A percentile compares a stretch with the other conserved stretches of the same genome.
Evolutionary conservation across 306 rosid genomes (phyloP).

Genomic region (Pterocarpus santalinus): DNA sequence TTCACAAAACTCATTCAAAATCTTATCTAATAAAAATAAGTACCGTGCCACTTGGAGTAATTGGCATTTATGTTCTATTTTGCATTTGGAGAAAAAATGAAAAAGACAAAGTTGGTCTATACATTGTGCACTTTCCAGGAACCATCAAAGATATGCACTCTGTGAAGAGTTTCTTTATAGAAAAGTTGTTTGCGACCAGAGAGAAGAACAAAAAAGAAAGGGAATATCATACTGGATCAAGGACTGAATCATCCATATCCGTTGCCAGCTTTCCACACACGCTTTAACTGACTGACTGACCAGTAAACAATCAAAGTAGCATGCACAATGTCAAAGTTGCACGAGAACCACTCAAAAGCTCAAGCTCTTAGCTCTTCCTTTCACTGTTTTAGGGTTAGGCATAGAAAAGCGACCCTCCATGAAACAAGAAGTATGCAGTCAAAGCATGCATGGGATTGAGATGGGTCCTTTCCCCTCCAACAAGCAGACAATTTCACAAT

Average conservation of each 20-base stretch:
- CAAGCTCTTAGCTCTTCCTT: neutral
- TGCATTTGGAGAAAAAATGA: neutral
- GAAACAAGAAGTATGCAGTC: neutral
- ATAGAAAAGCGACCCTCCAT: slow-evolving; percentile 33
- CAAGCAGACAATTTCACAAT: slow-evolving; percentile 28
- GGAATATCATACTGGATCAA: neutral
- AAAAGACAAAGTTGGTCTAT: neutral
- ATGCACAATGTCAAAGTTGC: slow-evolving; percentile 43
- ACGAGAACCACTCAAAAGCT: slow-evolving; percentile 41
- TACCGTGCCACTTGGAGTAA: too few relatives aligned
- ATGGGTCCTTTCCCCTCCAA: slow-evolving; percentile 4
- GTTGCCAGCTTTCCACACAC: slow-evolving; percentile 5
- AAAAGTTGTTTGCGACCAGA: neutral
- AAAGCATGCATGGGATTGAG: slow-evolving; percentile 45
- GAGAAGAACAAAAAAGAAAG: neutral
- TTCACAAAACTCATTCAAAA: too few relatives aligned
- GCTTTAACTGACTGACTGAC: slow-evolving; percentile 26
- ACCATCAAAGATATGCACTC: neutral
- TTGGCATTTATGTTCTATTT: too few relatives aligned
- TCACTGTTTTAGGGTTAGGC: slow-evolving; percentile 30
- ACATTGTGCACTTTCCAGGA: neutral
- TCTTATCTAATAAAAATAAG: too few relatives aligned
- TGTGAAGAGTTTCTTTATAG: slow-evolving; percentile 20
- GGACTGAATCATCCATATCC: neutral
- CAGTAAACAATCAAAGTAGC: neutral